A percentile compares a stretch with the other conserved stretches of the same genome.
Conservation (phyloP, 305 asterid species). For the Vinca major region DNA sequence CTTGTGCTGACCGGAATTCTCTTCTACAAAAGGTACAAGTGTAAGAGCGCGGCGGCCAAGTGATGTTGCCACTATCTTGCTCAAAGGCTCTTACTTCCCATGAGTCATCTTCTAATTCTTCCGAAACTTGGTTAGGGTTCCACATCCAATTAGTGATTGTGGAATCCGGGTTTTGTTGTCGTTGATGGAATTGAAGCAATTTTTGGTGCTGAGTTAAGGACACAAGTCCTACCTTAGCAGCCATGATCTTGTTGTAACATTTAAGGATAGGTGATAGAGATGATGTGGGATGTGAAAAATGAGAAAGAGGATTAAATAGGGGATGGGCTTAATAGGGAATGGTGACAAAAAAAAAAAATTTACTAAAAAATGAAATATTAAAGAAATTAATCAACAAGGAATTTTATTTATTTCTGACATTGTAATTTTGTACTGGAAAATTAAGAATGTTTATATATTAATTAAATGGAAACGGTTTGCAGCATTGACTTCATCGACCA, state of each 20-base stretch:
- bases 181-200: conserved; percentile 6
- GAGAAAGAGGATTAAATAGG: conserved; percentile 20
- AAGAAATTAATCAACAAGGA: conserved; percentile 35
- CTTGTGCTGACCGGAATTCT: conserved; percentile 74
- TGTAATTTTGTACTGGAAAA: conserved; percentile 22
- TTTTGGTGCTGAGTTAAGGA: conserved; percentile 19
- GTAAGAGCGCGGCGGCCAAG: conserved; percentile 71
- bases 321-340: conserved; percentile 42
- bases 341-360: conserved; percentile 31
- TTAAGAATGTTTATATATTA: neutral
- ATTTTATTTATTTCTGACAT: conserved; percentile 13
- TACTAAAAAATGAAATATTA: conserved; percentile 12
- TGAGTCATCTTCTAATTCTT: conserved; percentile 19
- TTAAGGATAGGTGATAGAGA: conserved; percentile 19
- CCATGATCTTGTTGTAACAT: conserved; percentile 18
- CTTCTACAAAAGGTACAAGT: conserved; percentile 63
- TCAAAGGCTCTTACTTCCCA: conserved; percentile 28
- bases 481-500: conserved; percentile 41
- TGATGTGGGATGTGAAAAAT: conserved; percentile 1
- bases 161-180: neutral
- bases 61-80: conserved; percentile 35
- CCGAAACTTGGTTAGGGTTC: conserved; percentile 20
- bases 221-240: conserved; percentile 23
- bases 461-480: conserved; percentile 10
- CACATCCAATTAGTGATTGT: conserved; percentile 18